Conservation (phyloP, 1,139 yeast genomes). For the Taiozyma sp. region DNA sequence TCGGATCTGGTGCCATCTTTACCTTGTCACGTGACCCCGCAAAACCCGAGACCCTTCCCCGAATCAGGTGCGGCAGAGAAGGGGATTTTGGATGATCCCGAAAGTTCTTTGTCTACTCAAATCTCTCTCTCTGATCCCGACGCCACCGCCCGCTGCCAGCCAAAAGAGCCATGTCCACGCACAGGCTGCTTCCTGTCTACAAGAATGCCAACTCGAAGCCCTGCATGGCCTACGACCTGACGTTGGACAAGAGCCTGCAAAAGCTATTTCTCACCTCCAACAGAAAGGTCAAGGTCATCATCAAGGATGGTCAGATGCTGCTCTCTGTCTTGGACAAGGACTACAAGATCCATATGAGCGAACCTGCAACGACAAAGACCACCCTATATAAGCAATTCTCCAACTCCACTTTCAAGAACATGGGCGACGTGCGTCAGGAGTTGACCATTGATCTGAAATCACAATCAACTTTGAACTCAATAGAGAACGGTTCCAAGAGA, state of each 20-base stretch:
- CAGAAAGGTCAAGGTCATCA: conserved; percentile 5
- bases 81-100: not conserved
- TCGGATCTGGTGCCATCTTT: not conserved
- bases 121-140: not conserved
- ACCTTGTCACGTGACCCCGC: too few species aligned
- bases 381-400: conserved; percentile 15
- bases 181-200: conserved; percentile 8
- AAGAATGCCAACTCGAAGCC: conserved; percentile 7
- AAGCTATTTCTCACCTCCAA: conserved; percentile 1
- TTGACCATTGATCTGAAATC: not conserved
- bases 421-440: conserved; percentile 4
- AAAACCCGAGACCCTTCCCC: not conserved
- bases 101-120: too few species aligned
- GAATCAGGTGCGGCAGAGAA: not conserved
- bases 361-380: not conserved
- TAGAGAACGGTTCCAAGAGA: not conserved
- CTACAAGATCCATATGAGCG: not conserved
- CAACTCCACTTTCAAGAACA: conserved; percentile 9
- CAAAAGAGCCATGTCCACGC: not conserved
- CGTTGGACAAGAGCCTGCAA: conserved; percentile 1
- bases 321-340: not conserved
- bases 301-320: conserved; percentile 7
- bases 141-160: not conserved
- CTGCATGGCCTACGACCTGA: conserved; percentile 2
- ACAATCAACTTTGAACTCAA: not conserved